Base-by-base conservation (phyloP, 768 basidiomycete species). In the Pholiota microspora region DNA sequence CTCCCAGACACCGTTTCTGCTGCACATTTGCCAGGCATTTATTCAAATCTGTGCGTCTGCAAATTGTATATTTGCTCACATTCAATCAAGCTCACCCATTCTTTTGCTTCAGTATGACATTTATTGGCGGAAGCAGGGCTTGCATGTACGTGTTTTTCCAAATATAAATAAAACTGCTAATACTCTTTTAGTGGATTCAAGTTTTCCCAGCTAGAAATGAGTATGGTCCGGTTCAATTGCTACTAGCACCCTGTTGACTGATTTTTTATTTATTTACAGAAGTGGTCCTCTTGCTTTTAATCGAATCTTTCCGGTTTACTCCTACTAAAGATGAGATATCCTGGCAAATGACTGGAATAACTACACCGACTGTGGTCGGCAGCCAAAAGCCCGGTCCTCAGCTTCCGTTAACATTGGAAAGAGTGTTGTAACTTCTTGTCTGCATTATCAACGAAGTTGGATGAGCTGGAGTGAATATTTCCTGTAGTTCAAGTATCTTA, bases 11-110 rank as follows among this genome's bases (percentile, higher is more conserved):
- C 60, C 21, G 61, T 75, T 8, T 55, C 55, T 1, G 63, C 68
- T n/a, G 73, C 72, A 2, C 70, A 67, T 9, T 59, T 78, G 8
- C 77, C 77, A 2, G 78, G 78, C 2, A 59, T 77, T 7, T 78
- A 76, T 56, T 73, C 77, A 1, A 69, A 75, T 49, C 59, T 77
- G 76, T 69, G 29, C 56, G 65, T 59, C n/a, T 40, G 7, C 28
- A 23, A n/a, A 16, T 24, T 10, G 27, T 13, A 35, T 7, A 24
- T 7, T 4, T 21, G 7, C 12, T 18, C 4, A 27, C 4, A 15
- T 53, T 9, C 18, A 8, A 21, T 7, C 9, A 29, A 6, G 7
- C 15, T 24, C 13, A 21, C n/a, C 48, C 28, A 36, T 38, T 34
- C n/a, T 38, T 21, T 13, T 40, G 9, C 8, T 29, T 7, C 28